phyloP scores from a whole-genome alignment of 2,329 filamentous ascomycete genomes.

The Fusarium begoniae region DNA sequence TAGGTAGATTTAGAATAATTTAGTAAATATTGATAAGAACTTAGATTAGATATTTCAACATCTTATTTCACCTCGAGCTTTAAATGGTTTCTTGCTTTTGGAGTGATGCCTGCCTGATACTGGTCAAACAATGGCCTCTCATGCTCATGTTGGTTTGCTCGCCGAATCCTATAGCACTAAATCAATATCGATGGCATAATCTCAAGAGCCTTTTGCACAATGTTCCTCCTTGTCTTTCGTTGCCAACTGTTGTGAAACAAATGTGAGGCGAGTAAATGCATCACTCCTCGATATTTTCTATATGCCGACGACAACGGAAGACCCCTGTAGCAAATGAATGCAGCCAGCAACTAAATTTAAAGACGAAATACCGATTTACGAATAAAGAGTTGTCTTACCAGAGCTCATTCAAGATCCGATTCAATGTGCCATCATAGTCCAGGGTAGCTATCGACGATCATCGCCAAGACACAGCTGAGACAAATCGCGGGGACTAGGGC shows the following conservation, averaged over 20 bases:
- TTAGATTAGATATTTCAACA: too few species aligned
- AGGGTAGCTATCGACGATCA: neutral
- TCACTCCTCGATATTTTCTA: neutral
- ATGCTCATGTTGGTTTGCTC: accelerated
- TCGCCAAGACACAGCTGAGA: conserved; percentile 13
- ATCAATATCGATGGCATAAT: neutral
- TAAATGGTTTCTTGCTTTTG: neutral
- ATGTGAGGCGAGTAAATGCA: neutral
- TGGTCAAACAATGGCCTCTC: neutral
- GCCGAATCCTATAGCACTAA: accelerated
- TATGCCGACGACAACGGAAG: neutral
- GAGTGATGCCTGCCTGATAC: neutral
- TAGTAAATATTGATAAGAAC: neutral
- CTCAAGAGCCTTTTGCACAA: neutral
- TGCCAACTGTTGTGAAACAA: neutral
- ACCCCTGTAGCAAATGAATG: accelerated
- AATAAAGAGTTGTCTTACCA: neutral
- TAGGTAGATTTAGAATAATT: neutral
- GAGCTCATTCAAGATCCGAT: too few species aligned
- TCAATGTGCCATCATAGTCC: neutral
- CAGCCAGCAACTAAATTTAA: accelerated
- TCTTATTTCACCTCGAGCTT: neutral
- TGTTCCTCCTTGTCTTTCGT: neutral
- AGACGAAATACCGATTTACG: neutral
- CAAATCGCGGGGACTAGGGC: conserved; percentile 1